These are phyloP conservation scores for Podila epicladia DNA, from an alignment of 192 early-diverging fungal genomes.

Conservation along the genomic window DNA sequence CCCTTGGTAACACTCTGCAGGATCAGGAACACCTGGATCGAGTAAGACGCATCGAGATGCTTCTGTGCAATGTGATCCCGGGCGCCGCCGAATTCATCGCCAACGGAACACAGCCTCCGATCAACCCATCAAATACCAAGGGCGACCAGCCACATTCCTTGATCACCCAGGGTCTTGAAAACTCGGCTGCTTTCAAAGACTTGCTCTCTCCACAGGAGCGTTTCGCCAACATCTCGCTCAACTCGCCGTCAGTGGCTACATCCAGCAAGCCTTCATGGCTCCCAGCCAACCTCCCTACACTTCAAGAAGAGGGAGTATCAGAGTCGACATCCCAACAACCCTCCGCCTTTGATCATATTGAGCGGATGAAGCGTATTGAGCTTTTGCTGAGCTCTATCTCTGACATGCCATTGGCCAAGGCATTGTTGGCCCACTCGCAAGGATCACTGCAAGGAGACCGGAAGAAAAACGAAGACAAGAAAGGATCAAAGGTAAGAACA, in stretches of 20 bases:
- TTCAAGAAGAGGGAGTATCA: neutral
- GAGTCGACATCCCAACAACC: neutral
- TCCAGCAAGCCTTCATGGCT: neutral
- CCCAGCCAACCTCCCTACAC: neutral
- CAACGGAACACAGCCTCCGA: constrained; percentile 7
- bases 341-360: constrained; percentile 11
- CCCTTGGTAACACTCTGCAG: neutral
- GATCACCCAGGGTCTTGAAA: constrained; percentile 16
- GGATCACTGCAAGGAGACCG: neutral
- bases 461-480: constrained; percentile 7
- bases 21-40: constrained; percentile 44
- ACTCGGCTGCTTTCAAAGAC: constrained; percentile 1
- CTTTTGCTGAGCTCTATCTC: constrained; percentile 20
- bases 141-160: constrained; percentile 1
- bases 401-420: constrained; percentile 15
- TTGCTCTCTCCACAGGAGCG: constrained; percentile 18
- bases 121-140: neutral
- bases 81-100: constrained; percentile 41
- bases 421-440: constrained; percentile 15
- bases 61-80: constrained; percentile 31
- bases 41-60: constrained; percentile 26
- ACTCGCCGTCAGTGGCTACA: neutral
- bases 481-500: constrained; percentile 12
- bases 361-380: constrained; percentile 45
- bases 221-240: constrained; percentile 17